phyloP scores from a whole-genome alignment of 2,329 filamentous ascomycete genomes.

The Neonectria magnoliae region DNA sequence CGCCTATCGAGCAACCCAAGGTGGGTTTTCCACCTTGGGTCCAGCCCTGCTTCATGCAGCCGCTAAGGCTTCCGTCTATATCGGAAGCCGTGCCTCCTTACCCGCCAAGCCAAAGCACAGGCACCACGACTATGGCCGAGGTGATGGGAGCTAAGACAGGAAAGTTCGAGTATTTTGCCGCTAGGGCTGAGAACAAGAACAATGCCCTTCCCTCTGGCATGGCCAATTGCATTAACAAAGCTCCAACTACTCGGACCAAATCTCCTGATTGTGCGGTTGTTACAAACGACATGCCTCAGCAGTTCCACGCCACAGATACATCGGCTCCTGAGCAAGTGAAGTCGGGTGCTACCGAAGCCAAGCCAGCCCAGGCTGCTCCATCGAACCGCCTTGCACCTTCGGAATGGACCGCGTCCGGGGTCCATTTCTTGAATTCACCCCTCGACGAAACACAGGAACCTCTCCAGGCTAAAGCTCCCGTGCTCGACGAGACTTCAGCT shows the following conservation, averaged over 20 bases:
- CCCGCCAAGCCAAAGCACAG: neutral
- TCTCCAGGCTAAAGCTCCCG: neutral
- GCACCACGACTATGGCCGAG: slow-evolving; percentile 34
- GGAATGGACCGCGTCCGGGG: slow-evolving; percentile 44
- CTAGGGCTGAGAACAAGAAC: slow-evolving; percentile 51
- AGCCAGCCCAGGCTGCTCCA: neutral
- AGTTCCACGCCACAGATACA: neutral
- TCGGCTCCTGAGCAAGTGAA: neutral
- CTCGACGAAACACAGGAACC: slow-evolving; percentile 5
- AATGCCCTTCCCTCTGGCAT: slow-evolving; percentile 18
- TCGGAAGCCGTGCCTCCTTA: slow-evolving; percentile 26
- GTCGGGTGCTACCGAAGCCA: neutral
- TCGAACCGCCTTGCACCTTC: slow-evolving; percentile 16
- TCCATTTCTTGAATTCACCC: slow-evolving; percentile 46
- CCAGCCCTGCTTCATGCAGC: neutral
- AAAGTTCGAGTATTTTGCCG: slow-evolving; percentile 52
- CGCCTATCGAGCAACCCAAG: slow-evolving; percentile 17
- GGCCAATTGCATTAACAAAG: neutral
- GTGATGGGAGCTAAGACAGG: slow-evolving; percentile 49
- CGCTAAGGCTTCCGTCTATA: slow-evolving; percentile 33
- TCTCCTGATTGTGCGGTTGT: neutral
- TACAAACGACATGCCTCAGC: neutral
- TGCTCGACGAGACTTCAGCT: slow-evolving; percentile 45
- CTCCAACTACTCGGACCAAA: neutral
- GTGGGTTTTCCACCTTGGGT: slow-evolving; percentile 2